Base-by-base conservation (phyloP, 2,329 filamentous ascomycete species). In the Sordariomycetes sp. region DNA sequence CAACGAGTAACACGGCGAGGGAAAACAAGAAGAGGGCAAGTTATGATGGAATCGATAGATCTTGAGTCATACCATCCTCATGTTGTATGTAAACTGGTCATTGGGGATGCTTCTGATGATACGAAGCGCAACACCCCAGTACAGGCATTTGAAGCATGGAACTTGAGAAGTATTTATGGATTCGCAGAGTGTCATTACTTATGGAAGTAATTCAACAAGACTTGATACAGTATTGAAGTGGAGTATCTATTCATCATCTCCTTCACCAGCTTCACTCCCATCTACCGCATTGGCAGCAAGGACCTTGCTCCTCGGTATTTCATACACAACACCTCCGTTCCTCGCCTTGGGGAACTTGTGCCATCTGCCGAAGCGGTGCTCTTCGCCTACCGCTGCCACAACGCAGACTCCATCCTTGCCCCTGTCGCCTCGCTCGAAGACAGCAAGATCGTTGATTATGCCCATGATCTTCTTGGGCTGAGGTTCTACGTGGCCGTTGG, bases 321-420 rank as follows among this genome's bases (percentile, higher is more conserved):
- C 87, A 51, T 94, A 93, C 8, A 95, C 72, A 17, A 92, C 73
- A n/a, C 83, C 84, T 6, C 86, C 85, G 51, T 94, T 95, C 44
- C 79, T 80, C 4, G 78, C 86, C 7, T 64, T 66, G 30, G 58
- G 56, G 17, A 70, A 56, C 37, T 70, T 70, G 58, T 80, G 80
- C 87, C 87, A 96, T 42, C 84, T 70, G 4, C 87, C 92, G 27
- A 95, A 64, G 29, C 86, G 75, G 57, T 88, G 83, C 58, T 95
- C 86, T 50, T 84, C 90, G 23, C 85, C 87, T 2, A 94, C 72
- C 12, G 82, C 92, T n/a, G 79, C 85, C 10, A 93, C 79, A 19
- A 96, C 72, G 46, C 85, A 90, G 3, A 95, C 59, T 1, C 87
- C 87, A 36, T 83, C 75, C 45, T 74, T 77, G 21, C 82, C 84